A percentile compares a stretch with the other conserved stretches of the same genome.
Conservation (phyloP, 257 asterid species). For the Solanum appendiculatum region DNA sequence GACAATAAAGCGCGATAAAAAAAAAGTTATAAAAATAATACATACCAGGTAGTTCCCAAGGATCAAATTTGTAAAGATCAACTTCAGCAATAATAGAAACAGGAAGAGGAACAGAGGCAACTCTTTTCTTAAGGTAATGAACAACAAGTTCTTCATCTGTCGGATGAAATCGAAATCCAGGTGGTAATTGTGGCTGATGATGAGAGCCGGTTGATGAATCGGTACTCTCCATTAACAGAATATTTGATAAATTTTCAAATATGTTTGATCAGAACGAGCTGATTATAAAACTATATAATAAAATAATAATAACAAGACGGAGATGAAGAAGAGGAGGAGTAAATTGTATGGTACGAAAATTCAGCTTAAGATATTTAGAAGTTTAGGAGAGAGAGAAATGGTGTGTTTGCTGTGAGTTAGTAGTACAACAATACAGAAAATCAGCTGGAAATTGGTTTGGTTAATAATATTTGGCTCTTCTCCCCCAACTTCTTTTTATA, state of each 20-base stretch:
- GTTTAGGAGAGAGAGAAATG: background rate
- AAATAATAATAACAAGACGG: background rate
- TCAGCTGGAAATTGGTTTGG: background rate
- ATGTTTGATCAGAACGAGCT: background rate
- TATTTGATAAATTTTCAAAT: background rate
- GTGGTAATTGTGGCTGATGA: conserved; percentile 42
- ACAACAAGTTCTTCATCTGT: conserved; percentile 48
- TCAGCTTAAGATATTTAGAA: background rate
- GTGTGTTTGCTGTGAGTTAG: background rate
- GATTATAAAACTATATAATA: background rate
- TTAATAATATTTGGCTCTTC: background rate
- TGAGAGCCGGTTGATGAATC: conserved; percentile 27
- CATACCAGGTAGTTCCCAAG: conserved; percentile 50
- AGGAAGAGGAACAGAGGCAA: conserved; percentile 37
- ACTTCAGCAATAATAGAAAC: conserved; percentile 44
- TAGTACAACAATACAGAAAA: background rate
- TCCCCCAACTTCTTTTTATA: conserved; percentile 14
- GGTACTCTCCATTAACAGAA: conserved; percentile 21
- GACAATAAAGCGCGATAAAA: background rate
- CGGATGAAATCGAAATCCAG: conserved; percentile 52
- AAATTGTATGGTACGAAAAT: background rate
- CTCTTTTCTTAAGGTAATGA: conserved; percentile 40
- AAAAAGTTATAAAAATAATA: too few relatives aligned
- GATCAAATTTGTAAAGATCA: conserved; percentile 47
- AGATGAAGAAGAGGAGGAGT: background rate